Base-by-base conservation (phyloP, 768 basidiomycete genomes). In the Naematelia aurantialba region DNA sequence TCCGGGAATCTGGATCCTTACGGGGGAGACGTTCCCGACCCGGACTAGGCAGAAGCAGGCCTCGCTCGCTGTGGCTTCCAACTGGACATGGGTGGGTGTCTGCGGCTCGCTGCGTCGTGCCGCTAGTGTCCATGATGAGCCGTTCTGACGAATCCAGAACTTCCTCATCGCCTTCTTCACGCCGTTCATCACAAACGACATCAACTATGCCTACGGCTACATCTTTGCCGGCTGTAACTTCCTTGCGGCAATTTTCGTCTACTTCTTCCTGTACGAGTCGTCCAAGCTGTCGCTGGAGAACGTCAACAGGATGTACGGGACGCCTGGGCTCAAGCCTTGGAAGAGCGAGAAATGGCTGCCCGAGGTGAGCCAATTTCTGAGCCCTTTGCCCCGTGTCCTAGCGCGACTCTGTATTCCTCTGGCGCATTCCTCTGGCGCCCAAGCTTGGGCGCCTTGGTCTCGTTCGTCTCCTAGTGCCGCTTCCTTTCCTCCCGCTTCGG, bases 91-190 rank as follows among this genome's bases (percentile, higher is more conserved):
- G 46, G 46, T 47, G 19, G 21, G 46, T 44, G 19, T 19, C 2
- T 87, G 83, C 63, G 68, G 13, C 25, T 19, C 22, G 30, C 19
- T 39, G 49, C 29, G n/a, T n/a, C n/a, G n/a, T 4, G n/a, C n/a
- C n/a, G n/a, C n/a, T n/a, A n/a, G n/a, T n/a, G n/a, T n/a, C n/a
- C n/a, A n/a, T n/a, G n/a, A 5, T 52, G 21, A 29, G 50, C 13
- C 19, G 30, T 5, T 19, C 24, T 19, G 10, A 19, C 10, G 21
- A 29, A 21, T 27, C 27, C 27, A 47, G 46, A 50, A 50, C 71
- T 86, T 87, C 79, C 78, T 87, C 34, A 77, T 87, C 55, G 86
- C 85, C 0, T 88, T 88, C 81, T 87, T 87, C 79, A 88, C 87
- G n/a, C 86, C 87, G 0, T 86, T 87, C 76, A 88, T 88, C 69